These are phyloP conservation scores for Xylaria grammica DNA, from an alignment of 495 filamentous ascomycete species.

Conservation along the genomic window DNA sequence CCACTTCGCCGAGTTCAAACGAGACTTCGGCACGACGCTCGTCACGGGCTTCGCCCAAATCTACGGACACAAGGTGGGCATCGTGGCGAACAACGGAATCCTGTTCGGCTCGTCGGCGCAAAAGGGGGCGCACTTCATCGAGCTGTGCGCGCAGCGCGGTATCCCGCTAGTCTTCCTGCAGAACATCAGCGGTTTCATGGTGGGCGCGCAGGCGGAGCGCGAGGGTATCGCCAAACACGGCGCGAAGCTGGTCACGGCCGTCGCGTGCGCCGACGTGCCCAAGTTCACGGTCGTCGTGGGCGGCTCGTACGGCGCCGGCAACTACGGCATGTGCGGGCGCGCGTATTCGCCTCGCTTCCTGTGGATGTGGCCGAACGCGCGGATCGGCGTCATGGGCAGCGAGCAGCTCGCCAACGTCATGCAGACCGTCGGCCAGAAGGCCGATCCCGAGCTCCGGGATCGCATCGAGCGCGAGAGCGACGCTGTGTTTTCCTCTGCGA, in stretches of 20 bases:
- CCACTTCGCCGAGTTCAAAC: conserved; percentile 93
- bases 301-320: conserved; percentile 79
- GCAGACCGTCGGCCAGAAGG: conserved; percentile 87
- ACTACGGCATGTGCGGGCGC: conserved; percentile 82
- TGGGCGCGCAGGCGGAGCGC: conserved; percentile 87
- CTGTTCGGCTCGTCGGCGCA: conserved; percentile 90
- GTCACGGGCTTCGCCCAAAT: conserved; percentile 93
- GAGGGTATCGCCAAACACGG: conserved; percentile 98
- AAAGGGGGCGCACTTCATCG: conserved; percentile 97
- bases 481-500: conserved; percentile 82
- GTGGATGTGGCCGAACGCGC: conserved; percentile 98
- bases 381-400: conserved; percentile 93
- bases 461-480: conserved; percentile 92
- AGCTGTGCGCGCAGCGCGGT: conserved; percentile 89
- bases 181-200: conserved; percentile 98
- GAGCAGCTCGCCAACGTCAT: conserved; percentile 94
- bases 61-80: conserved; percentile 89
- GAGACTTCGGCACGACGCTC: conserved; percentile 85
- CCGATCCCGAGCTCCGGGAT: conserved; percentile 78
- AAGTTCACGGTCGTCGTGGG: conserved; percentile 97
- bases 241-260: conserved; percentile 94
- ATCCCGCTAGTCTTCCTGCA: conserved; percentile 93
- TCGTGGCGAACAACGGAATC: conserved; percentile 96
- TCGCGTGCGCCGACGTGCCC: conserved; percentile 92
- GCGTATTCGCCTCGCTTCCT: conserved; percentile 89